Evolutionary conservation across 192 early-diverging fungal species (phyloP).

Genomic region (Backusella psychrophila): DNA sequence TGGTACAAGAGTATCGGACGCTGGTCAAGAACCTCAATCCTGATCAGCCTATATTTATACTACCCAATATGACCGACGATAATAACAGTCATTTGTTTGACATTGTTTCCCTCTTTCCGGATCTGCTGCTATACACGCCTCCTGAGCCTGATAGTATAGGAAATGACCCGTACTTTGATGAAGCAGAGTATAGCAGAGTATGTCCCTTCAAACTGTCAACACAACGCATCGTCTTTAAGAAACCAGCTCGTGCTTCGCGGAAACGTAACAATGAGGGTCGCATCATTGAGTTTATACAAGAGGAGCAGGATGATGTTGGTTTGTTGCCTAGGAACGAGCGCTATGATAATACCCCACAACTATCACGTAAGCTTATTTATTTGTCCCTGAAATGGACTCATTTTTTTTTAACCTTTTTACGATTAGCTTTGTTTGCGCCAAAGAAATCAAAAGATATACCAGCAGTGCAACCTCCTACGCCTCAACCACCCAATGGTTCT

Average conservation of each 20-base stretch:
- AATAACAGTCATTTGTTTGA: constrained; percentile 26
- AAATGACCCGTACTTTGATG: constrained; percentile 55
- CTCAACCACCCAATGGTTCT: constrained; percentile 35
- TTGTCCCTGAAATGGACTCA: too few relatives aligned
- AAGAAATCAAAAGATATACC: constrained; percentile 47
- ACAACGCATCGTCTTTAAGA: constrained; percentile 16
- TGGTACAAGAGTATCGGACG: constrained; percentile 38
- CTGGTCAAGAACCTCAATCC: constrained; percentile 33
- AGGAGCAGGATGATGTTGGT: constrained; percentile 22
- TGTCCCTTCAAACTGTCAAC: constrained; percentile 41
- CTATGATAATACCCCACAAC: constrained; percentile 25
- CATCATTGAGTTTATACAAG: constrained; percentile 15
- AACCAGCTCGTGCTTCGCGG: constrained; percentile 1
- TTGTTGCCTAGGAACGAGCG: constrained; percentile 41
- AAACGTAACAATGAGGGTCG: constrained; percentile 38
- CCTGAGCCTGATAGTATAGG: constrained; percentile 47
- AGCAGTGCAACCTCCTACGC: constrained; percentile 40
- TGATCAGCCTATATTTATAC: constrained; percentile 27
- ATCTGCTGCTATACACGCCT: constrained; percentile 49
- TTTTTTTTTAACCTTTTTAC: neutral
- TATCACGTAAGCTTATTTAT: constrained; percentile 28
- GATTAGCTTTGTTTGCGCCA: constrained; percentile 36
- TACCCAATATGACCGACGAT: constrained; percentile 21
- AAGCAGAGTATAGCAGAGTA: constrained; percentile 52
- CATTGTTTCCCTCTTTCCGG: constrained; percentile 46